phyloP scores from a whole-genome alignment of 768 basidiomycete species.

The Psilocybe subaeruginosa region DNA sequence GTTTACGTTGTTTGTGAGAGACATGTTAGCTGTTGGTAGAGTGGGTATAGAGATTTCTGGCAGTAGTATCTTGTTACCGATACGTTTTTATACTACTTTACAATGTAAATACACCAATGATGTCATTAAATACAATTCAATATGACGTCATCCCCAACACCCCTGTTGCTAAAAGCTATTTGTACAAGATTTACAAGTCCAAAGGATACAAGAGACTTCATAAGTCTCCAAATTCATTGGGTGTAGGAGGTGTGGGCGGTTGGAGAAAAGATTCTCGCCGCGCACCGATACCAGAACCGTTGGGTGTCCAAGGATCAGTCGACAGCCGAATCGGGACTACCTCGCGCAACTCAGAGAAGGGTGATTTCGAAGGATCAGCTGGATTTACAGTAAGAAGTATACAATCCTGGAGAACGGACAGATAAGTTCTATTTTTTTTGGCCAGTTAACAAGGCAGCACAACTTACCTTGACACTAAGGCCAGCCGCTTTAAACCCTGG shows the following conservation, averaged over 20 bases:
- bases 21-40: neutral
- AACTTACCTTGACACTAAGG: conserved; percentile 60
- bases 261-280: conserved; percentile 19
- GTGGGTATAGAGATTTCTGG: neutral
- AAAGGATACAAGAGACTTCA: neutral
- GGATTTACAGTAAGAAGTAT: conserved; percentile 65
- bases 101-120: neutral
- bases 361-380: conserved; percentile 52
- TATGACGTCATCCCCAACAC: neutral
- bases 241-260: conserved; percentile 21
- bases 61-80: neutral
- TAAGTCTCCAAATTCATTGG: conserved; percentile 5
- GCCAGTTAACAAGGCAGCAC: neutral
- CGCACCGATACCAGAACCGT: conserved; percentile 36
- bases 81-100: neutral
- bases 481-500: conserved; percentile 71
- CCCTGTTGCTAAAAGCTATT: no score
- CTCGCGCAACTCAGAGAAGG: conserved; percentile 62
- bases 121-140: neutral
- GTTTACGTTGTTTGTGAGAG: neutral
- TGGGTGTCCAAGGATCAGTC: conserved; percentile 61
- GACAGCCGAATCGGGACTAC: conserved; percentile 66
- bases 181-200: no score
- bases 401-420: conserved; percentile 52
- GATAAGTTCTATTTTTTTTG: neutral